These are phyloP conservation scores for Bruguiera gymnorhiza DNA, from an alignment of 345 rosid species.

Conservation along the genomic window DNA sequence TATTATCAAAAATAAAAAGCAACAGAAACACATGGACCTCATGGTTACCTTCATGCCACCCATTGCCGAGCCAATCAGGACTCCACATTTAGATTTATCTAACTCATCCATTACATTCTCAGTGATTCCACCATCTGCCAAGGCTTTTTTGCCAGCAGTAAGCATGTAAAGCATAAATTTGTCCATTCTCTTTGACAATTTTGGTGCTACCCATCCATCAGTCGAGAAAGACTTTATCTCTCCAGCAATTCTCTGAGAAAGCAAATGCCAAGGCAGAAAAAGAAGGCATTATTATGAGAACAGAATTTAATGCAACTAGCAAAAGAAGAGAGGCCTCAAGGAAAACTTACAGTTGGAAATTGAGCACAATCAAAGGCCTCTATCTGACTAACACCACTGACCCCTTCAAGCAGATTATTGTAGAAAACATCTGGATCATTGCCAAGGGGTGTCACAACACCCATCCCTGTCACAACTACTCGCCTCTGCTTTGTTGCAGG, in stretches of 20 bases:
- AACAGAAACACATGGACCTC: background rate
- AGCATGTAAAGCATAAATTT: constrained; percentile 85
- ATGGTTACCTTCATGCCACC: constrained; percentile 75
- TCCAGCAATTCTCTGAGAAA: constrained; percentile 76
- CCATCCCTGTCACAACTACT: constrained; percentile 90
- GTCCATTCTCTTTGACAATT: constrained; percentile 76
- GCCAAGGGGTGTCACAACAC: constrained; percentile 68
- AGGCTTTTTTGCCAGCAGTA: constrained; percentile 92
- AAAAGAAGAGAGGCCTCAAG: constrained; percentile 12
- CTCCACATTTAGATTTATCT: constrained; percentile 82
- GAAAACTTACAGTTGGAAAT: constrained; percentile 59
- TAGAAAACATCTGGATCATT: constrained; percentile 66
- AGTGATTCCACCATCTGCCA: constrained; percentile 78
- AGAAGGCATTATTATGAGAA: constrained; percentile 14
- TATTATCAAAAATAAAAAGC: background rate
- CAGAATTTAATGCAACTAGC: constrained; percentile 6
- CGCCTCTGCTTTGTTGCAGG: constrained; percentile 57
- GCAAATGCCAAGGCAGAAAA: background rate
- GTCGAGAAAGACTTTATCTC: constrained; percentile 73
- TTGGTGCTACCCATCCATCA: constrained; percentile 78
- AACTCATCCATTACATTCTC: constrained; percentile 74
- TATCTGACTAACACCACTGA: constrained; percentile 74
- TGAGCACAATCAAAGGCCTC: constrained; percentile 72
- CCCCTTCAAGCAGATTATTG: constrained; percentile 69
- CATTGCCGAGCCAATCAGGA: constrained; percentile 87